These are phyloP conservation scores for Elsinoe necatrix DNA, from an alignment of 2,329 filamentous ascomycete genomes.

Conservation along the genomic window DNA sequence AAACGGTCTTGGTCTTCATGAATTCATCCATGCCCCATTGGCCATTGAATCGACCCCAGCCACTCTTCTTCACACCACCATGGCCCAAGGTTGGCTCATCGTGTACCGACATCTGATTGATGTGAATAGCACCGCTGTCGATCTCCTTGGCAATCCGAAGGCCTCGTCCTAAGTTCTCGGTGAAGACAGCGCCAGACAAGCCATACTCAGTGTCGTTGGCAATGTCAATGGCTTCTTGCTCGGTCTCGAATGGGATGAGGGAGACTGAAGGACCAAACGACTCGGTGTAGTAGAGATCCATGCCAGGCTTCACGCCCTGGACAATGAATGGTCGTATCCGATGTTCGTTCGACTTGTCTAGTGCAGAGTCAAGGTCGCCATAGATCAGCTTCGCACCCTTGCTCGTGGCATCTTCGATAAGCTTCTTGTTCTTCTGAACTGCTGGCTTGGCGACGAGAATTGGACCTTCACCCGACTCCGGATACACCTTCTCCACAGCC, in stretches of 20 bases:
- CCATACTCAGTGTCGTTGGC: conserved; percentile 63
- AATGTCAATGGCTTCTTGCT: conserved; percentile 23
- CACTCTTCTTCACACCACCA: conserved; percentile 43
- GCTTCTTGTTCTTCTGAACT: conserved; percentile 43
- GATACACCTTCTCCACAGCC: conserved; percentile 38
- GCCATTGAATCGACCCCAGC: conserved; percentile 42
- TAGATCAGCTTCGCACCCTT: conserved; percentile 42
- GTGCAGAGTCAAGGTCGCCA: conserved; percentile 13
- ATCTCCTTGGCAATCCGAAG: conserved; percentile 35
- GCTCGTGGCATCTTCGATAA: conserved; percentile 49
- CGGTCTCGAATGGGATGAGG: conserved; percentile 17
- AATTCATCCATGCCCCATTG: conserved; percentile 41
- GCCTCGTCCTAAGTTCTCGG: conserved; percentile 49
- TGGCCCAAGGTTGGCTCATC: conserved; percentile 42
- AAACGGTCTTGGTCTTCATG: conserved; percentile 31
- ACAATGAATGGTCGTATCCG: conserved; percentile 56
- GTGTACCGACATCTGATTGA: conserved; percentile 40
- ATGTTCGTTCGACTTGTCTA: conserved; percentile 20
- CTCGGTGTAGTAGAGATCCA: conserved; percentile 65
- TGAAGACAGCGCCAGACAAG: conserved; percentile 62
- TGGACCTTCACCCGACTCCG: conserved; percentile 32
- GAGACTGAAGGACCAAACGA: conserved; percentile 37
- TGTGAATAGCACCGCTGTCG: conserved; percentile 51
- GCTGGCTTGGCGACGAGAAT: conserved; percentile 36
- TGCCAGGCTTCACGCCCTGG: conserved; percentile 53